Conservation (phyloP, 164 flowering plant species). For the Stephania japonica region DNA sequence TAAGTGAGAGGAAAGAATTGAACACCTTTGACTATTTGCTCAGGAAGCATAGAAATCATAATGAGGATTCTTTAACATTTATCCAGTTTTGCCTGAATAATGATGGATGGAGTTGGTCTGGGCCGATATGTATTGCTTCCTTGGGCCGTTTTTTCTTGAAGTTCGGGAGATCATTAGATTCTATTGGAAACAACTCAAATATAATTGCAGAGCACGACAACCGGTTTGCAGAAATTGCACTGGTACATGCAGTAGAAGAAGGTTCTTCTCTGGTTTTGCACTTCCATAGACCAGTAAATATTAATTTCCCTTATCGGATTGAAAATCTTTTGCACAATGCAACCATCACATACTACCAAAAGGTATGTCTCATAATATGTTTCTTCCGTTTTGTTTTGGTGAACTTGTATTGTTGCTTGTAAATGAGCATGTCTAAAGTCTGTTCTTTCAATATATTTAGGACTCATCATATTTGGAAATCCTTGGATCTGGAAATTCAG, state of each 20-base stretch:
- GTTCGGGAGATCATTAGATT: slow-evolving; percentile 40
- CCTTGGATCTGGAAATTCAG: slow-evolving; percentile 49
- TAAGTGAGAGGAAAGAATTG: slow-evolving; percentile 39
- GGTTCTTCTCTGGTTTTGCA: slow-evolving; percentile 66
- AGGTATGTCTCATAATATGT: slow-evolving; percentile 41
- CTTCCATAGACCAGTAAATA: slow-evolving; percentile 53
- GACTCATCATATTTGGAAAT: slow-evolving; percentile 57
- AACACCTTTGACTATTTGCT: slow-evolving; percentile 55
- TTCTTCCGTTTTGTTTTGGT: not conserved
- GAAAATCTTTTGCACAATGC: slow-evolving; percentile 62
- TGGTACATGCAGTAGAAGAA: slow-evolving; percentile 69
- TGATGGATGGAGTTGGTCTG: slow-evolving; percentile 65
- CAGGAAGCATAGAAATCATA: slow-evolving; percentile 53
- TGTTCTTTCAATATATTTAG: slow-evolving; percentile 33
- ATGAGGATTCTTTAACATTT: slow-evolving; percentile 40
- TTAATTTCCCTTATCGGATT: slow-evolving; percentile 66
- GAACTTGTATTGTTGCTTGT: slow-evolving; percentile 7
- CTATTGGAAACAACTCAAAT: slow-evolving; percentile 25
- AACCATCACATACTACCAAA: slow-evolving; percentile 70
- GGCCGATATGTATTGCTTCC: slow-evolving; percentile 86
- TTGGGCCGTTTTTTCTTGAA: slow-evolving; percentile 81
- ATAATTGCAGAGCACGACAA: slow-evolving; percentile 18
- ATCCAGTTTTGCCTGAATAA: slow-evolving; percentile 57
- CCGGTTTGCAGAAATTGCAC: slow-evolving; percentile 40
- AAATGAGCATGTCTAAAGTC: not conserved